phyloP scores from a whole-genome alignment of 306 rosid genomes.

The Lupinus albus region DNA sequence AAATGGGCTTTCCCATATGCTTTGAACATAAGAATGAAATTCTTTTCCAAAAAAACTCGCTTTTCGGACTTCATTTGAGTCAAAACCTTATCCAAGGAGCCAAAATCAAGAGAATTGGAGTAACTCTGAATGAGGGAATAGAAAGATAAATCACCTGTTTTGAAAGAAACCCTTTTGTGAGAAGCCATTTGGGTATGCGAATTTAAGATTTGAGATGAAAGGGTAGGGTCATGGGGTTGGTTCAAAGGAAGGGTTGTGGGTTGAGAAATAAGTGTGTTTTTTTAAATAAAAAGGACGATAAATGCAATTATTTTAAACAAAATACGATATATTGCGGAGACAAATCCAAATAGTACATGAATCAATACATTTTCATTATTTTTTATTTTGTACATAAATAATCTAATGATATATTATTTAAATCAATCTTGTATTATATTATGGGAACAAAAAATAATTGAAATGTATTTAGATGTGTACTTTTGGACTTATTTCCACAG shows the following conservation, averaged over 20 bases:
- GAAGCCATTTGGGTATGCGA: slow-evolving; percentile 54
- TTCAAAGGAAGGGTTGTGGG: slow-evolving; percentile 16
- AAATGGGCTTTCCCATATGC: slow-evolving; percentile 90
- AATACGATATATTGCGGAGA: no score
- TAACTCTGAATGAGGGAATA: slow-evolving; percentile 70
- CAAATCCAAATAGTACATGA: no score
- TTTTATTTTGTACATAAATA: no score
- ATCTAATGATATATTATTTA: no score
- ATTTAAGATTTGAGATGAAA: slow-evolving; percentile 63
- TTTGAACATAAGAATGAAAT: slow-evolving; percentile 65
- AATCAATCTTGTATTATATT: no score
- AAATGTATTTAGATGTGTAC: no score
- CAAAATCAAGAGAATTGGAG: slow-evolving; percentile 59
- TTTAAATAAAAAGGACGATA: no score
- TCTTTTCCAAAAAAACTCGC: slow-evolving; percentile 61
- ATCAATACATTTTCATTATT: no score
- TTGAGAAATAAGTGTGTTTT: background rate
- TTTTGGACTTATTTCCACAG: no score
- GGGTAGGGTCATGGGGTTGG: slow-evolving; percentile 43
- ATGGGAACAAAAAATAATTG: no score
- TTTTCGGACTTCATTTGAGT: slow-evolving; percentile 68
- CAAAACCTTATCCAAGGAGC: slow-evolving; percentile 63
- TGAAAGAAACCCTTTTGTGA: slow-evolving; percentile 67
- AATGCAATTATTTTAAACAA: no score
- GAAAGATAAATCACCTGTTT: slow-evolving; percentile 74